These are phyloP conservation scores for Hansenula sp. DNA, from an alignment of 1,139 yeast species.

Conservation along the genomic window DNA sequence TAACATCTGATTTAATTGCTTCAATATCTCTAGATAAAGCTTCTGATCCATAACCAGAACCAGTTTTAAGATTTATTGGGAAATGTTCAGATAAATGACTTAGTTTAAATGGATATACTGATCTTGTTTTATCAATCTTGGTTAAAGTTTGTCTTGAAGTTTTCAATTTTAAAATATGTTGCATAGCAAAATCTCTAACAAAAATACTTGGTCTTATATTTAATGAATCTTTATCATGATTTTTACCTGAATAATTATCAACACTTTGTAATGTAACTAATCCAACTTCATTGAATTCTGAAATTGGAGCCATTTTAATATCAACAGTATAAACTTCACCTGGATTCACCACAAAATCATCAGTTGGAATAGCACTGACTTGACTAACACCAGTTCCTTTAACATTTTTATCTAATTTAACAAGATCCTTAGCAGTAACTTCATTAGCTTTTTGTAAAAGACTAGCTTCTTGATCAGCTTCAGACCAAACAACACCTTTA, in stretches of 20 bases:
- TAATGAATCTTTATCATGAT: slow-evolving; percentile 46
- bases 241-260: slow-evolving; percentile 60
- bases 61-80: slow-evolving; percentile 45
- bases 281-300: slow-evolving; percentile 52
- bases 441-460: slow-evolving; percentile 39
- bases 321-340: slow-evolving; percentile 91
- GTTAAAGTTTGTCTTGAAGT: slow-evolving; percentile 69
- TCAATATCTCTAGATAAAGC: slow-evolving; percentile 32
- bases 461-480: slow-evolving; percentile 68
- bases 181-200: slow-evolving; percentile 80
- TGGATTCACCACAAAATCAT: slow-evolving; percentile 63
- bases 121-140: slow-evolving; percentile 64
- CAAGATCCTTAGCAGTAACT: slow-evolving; percentile 33
- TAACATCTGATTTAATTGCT: slow-evolving; percentile 47
- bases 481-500: slow-evolving; percentile 92
- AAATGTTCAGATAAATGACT: slow-evolving; percentile 56
- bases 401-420: slow-evolving; percentile 29
- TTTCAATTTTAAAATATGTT: slow-evolving; percentile 71
- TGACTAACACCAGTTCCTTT: slow-evolving; percentile 30
- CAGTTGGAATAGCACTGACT: slow-evolving; percentile 60
- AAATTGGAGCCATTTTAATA: slow-evolving; percentile 70
- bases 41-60: slow-evolving; percentile 26
- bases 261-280: slow-evolving; percentile 61
- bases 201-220: slow-evolving; percentile 67
- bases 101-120: slow-evolving; percentile 90